A percentile compares a stretch with the other conserved stretches of the same genome.
phyloP scores from a whole-genome alignment of 1,284 basidiomycete genomes.

The Hymenochaete sp. region DNA sequence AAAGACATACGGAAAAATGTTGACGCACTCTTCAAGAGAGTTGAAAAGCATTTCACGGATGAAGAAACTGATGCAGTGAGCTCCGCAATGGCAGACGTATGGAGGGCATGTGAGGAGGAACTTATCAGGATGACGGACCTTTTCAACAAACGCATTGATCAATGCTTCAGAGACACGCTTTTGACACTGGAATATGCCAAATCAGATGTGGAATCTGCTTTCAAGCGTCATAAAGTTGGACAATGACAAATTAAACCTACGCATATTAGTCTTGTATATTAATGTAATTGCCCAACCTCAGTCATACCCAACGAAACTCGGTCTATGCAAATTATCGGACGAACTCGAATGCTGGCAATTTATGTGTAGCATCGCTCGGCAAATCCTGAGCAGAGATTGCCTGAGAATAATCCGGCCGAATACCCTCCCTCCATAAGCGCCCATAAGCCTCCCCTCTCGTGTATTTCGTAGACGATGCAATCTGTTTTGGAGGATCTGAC shows the following conservation, averaged over 20 bases:
- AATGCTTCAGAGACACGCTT: conserved; percentile 70
- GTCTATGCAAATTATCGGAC: too few relatives aligned
- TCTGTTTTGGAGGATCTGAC: conserved; percentile 38
- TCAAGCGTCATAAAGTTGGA: conserved; percentile 49
- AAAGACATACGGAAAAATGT: conserved; percentile 87
- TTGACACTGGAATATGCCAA: conserved; percentile 65
- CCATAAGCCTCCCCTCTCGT: conserved; percentile 62
- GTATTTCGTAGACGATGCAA: conserved; percentile 37
- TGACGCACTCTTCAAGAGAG: conserved; percentile 82
- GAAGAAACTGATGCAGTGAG: conserved; percentile 52
- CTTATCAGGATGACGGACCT: conserved; percentile 62
- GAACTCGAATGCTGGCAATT: too few relatives aligned
- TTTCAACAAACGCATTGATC: conserved; percentile 59
- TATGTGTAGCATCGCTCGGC: too few relatives aligned
- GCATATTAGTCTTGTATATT: conserved; percentile 11
- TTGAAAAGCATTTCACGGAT: conserved; percentile 93
- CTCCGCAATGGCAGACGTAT: conserved; percentile 72
- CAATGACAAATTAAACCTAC: conserved; percentile 7
- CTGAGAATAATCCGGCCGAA: conserved; percentile 55
- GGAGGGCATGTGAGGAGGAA: conserved; percentile 83
- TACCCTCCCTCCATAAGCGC: conserved; percentile 59
- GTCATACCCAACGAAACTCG: too few relatives aligned
- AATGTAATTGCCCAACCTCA: not conserved
- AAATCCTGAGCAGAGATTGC: conserved; percentile 31
- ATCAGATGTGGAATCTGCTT: conserved; percentile 71